Base-by-base conservation (phyloP, 1,139 yeast species). In the Arxiozyma heterogenica region DNA sequence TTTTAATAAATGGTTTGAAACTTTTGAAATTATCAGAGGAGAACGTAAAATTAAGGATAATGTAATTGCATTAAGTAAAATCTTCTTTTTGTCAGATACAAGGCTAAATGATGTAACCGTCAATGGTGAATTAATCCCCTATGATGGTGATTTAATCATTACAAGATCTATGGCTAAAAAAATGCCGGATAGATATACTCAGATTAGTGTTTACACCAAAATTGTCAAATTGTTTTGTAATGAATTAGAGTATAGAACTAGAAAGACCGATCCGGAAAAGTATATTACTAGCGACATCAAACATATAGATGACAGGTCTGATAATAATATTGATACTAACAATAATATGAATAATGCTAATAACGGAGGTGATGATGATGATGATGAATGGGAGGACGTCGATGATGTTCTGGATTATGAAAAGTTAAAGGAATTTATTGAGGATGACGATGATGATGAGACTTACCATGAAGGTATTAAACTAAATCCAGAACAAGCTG, bases 141-240 rank as follows among this genome's bases (percentile, higher is more conserved):
- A 82, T 58, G 71, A 71, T 21, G 70, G 73, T 20, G 76, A 81
- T 34, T 78, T 81, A 41, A 90, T 91, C 47, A 72, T 89, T 9
- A 93, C 98, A 0, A 77, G 98, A 62, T 88, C 97, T 0, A 86
- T 83, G 83, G 82, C 95, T 2, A 82, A 80, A 60, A 70, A 74
- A n/a, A 76, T 80, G 78, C 86, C 87, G 0, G 79, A 82, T 52
- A 71, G 74, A 58, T 86, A 76, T 61, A 81, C 88, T 0, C 82
- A 78, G 62, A 76, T 89, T 1, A 75, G 91, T 0, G 88, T 90
- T 0, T 78, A 85, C 18, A 75, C 78, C 47, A 90, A 89, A 65
- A 88, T 91, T 43, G 66, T 90, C 53, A 86, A 85, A 64, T 72
- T 90, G 27, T 75, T 91, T 50, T 70, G 84, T 11, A 75, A 80